Base-by-base conservation (phyloP, 352 stramenopile genomes). In the Stephanocyclus meneghinianus region DNA sequence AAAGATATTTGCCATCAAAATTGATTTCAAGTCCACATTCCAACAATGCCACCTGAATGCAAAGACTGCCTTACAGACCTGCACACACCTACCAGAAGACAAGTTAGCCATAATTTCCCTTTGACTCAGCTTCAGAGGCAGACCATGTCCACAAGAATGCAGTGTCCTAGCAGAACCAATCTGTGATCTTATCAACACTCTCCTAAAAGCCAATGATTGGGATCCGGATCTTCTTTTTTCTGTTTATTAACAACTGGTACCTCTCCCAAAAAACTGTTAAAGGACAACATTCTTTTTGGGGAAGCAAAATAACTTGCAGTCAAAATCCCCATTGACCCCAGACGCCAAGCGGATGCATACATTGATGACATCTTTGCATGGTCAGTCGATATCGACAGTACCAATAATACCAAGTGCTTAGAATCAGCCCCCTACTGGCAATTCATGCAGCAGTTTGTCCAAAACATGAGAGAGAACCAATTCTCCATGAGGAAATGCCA, bases 1-100 rank as follows among this genome's bases (percentile, higher is more conserved):
- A 0, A 11, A 18, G 45, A 79, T 79, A n/a, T n/a, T 64, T n/a
- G 53, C n/a, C 4, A 26, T 18, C 15, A 75, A 75, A 53, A 53
- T 68, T 40, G 55, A 75, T 10, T 55, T 18, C 18, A 78, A 79
- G 13, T 72, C 71, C n/a, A 61, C 61, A 5, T 79, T 68, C 30
- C 15, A 35, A 8, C 5, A 61, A 65, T 56, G 37, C 1, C 60
- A 73, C 26, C 15, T 79, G 1, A 65, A 67, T 8, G 50, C 4
- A 0, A 51, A 61, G 48, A 68, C 55, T 30, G 68, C 53, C 5
- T 32, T 75, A 7, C 42, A 64, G 60, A 50, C 44, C 13, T 53
- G 26, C 15, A 68, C 42, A 3, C 64, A 72, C 50, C 11, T 72
- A 0, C 30, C 4, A 10, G 30, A 61, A 47, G n/a, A 55, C 2